Evolutionary conservation across 2,329 filamentous ascomycete species (phyloP), one percentile per base, ranked within the genome.

Genomic region (Colletotrichum sp.): DNA sequence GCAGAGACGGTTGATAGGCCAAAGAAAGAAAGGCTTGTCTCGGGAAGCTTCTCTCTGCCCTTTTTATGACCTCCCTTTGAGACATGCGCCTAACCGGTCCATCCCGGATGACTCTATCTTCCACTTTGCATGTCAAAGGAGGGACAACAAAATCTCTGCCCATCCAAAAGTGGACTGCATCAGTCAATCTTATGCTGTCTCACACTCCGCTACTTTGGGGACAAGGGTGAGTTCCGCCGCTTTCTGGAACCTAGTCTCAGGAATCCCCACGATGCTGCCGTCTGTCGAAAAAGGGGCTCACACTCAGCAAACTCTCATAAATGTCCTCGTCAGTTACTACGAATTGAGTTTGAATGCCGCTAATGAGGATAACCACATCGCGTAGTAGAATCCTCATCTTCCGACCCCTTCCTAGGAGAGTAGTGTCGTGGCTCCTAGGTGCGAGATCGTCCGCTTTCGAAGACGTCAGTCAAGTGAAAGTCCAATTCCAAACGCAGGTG

Each of bases 301-400:
- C 9, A n/a, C 3, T 48, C 38, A 48, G 38, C 18, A n/a, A 21
- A 7, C 5, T 48, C 18, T 48, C 9, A 2, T n/a, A 12, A 2
- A n/a, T 4, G 5, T 12, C 18, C 5, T 7, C 38, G 3, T 48
- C 38, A 0, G 3, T 4, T 48, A 48, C 9, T n/a, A 43, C 0
- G 9, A 12, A 48, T 4, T n/a, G 3, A 12, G 38, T 48, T 1
- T 0, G 18, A 12, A 48, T 7, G 38, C 38, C 18, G 18, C 9
- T 0, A 1, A 48, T 48, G 9, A 48, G 5, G 18, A 12, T n/a
- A 43, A 18, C 36, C 8, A n/a, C 1, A 48, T 48, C 9, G 18
- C 38, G 5, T n/a, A 4, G 18, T 2, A 0, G 0, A 7, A n/a
- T 12, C 18, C 1, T n/a, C 9, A 6, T 7, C 38, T 48, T 6